Percentiles rank a stretch among this genome's conserved stretches.
These are phyloP conservation scores for Paradendryphiella salina DNA, from an alignment of 2,329 filamentous ascomycete species.

Conservation along the genomic window DNA sequence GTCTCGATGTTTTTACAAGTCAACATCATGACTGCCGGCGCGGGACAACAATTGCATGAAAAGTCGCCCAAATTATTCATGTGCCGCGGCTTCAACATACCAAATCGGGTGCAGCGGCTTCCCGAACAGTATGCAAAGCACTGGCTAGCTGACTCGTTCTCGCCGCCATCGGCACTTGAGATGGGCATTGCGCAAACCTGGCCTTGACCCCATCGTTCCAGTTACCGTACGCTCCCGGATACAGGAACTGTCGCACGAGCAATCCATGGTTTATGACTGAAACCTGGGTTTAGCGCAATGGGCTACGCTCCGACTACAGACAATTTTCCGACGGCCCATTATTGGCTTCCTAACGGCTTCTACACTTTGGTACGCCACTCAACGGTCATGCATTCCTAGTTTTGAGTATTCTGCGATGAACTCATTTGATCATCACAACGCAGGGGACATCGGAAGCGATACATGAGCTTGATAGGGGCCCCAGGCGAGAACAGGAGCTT, in stretches of 20 bases:
- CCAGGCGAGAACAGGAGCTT: too few relatives aligned
- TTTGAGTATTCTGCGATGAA: not conserved
- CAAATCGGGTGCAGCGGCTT: not conserved
- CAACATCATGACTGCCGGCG: not conserved
- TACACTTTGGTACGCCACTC: not conserved
- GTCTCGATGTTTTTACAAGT: not conserved
- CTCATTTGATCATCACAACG: not conserved
- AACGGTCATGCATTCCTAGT: not conserved
- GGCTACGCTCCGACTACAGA: not conserved
- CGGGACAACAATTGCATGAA: not conserved
- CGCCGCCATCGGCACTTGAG: conserved; percentile 8
- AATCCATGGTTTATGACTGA: conserved; percentile 1
- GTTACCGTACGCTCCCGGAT: not conserved
- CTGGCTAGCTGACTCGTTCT: conserved; percentile 4
- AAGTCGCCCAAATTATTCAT: not conserved
- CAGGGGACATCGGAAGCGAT: not conserved
- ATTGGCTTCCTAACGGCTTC: not conserved
- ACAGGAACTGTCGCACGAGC: conserved; percentile 5
- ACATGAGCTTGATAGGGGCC: not conserved
- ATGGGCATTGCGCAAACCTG: not conserved
- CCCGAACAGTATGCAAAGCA: not conserved
- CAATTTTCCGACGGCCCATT: not conserved
- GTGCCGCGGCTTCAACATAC: not conserved
- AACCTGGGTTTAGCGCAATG: not conserved
- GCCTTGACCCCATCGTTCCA: not conserved